Conservation (phyloP, 177 flowering plant genomes). For the Vitis hybrid region DNA sequence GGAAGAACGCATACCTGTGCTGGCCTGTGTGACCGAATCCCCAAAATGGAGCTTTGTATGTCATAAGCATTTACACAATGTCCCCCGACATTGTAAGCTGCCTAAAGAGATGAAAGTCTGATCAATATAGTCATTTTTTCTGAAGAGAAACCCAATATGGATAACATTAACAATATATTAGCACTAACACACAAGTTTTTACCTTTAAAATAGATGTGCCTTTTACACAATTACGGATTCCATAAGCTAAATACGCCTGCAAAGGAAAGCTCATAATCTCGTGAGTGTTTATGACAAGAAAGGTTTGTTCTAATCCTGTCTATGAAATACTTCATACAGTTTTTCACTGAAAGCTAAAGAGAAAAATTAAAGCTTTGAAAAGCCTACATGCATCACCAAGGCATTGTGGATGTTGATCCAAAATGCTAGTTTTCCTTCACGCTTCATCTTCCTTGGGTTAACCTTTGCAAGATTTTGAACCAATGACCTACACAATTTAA, state of each 20-base stretch:
- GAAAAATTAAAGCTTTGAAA: background rate
- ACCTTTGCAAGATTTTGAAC: constrained; percentile 55
- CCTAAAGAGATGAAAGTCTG: constrained; percentile 36
- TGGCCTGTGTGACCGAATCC: constrained; percentile 46
- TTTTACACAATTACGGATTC: constrained; percentile 36
- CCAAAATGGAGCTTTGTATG: constrained; percentile 56
- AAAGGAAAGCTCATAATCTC: constrained; percentile 9
- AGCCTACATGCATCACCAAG: constrained; percentile 63
- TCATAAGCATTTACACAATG: constrained; percentile 45
- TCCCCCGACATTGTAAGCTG: constrained; percentile 76
- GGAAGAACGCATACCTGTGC: constrained; percentile 41
- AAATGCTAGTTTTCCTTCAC: constrained; percentile 65
- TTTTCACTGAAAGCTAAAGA: background rate
- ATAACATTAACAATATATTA: background rate
- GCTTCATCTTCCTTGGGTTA: constrained; percentile 58
- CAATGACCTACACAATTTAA: constrained; percentile 44
- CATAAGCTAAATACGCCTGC: constrained; percentile 78
- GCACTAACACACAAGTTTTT: background rate
- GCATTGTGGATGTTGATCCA: constrained; percentile 82
- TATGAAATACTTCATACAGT: background rate
- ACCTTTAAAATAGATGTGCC: constrained; percentile 51
- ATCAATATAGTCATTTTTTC: background rate
- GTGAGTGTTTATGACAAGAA: background rate
- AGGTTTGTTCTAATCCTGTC: background rate
- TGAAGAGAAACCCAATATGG: background rate